Conservation (phyloP, 1,284 basidiomycete genomes). For the Neolentinus lepideus region DNA sequence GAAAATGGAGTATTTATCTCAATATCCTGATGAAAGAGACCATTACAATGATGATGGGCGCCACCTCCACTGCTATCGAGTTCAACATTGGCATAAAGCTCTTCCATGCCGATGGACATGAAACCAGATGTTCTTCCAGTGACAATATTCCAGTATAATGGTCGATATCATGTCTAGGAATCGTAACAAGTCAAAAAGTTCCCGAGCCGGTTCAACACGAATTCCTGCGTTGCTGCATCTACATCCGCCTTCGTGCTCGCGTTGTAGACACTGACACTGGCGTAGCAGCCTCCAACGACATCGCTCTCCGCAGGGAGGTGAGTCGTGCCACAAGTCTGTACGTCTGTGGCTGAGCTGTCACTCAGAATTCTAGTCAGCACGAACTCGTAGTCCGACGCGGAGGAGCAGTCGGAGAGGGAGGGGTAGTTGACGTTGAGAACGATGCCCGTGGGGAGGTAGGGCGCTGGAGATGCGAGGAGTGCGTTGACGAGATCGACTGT, state of each 20-base stretch:
- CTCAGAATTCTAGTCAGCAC: constrained; percentile 35
- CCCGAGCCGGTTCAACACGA: constrained; percentile 29
- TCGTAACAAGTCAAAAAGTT: constrained; percentile 22
- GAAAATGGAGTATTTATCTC: too few relatives aligned
- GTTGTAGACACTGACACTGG: constrained; percentile 39
- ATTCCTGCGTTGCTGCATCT: constrained; percentile 28
- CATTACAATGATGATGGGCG: too few relatives aligned
- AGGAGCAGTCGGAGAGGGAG: constrained; percentile 28
- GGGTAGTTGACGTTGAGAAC: constrained; percentile 48
- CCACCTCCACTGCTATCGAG: too few relatives aligned
- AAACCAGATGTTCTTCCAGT: too few relatives aligned
- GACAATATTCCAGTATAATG: too few relatives aligned
- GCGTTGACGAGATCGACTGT: constrained; percentile 30
- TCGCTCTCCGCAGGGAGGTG: constrained; percentile 33
- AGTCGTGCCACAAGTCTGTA: constrained; percentile 32
- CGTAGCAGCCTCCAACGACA: constrained; percentile 34
- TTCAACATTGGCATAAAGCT: too few relatives aligned
- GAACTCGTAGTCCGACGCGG: constrained; percentile 30
- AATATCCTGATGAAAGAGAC: too few relatives aligned
- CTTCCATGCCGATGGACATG: too few relatives aligned
- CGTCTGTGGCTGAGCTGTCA: constrained; percentile 26
- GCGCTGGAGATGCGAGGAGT: constrained; percentile 24
- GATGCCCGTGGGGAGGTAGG: constrained; percentile 32
- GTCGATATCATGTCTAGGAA: too few relatives aligned
- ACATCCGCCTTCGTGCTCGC: constrained; percentile 38